phyloP scores from a whole-genome alignment of 225 moss, liverwort and hornwort species.

The Climacium dendroides region DNA sequence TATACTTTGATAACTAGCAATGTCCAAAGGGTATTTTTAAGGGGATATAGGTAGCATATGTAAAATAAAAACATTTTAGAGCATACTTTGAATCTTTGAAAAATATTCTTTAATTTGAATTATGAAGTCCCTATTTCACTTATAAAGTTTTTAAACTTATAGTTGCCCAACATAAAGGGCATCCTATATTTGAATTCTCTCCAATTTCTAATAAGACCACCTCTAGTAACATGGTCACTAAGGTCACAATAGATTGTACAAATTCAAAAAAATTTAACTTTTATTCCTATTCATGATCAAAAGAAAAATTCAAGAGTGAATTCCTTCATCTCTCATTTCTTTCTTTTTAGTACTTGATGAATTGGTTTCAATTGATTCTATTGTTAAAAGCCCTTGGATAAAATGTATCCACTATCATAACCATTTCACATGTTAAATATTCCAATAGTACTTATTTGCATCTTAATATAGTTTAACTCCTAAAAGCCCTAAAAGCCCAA shows the following conservation, averaged over 20 bases:
- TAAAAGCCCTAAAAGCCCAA: no score
- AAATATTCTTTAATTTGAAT: not conserved
- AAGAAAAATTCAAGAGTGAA: not conserved
- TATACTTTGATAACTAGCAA: no score
- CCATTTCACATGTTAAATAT: accelerated
- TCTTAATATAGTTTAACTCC: no score
- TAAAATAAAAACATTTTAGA: not conserved
- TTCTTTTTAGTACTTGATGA: not conserved
- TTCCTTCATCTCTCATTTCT: not conserved
- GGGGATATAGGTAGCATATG: accelerated
- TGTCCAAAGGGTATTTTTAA: not conserved
- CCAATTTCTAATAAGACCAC: accelerated
- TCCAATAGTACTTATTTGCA: not conserved
- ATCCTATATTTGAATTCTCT: accelerated
- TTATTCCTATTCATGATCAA: not conserved
- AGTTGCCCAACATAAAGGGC: accelerated
- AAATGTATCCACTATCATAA: no score
- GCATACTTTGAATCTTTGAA: not conserved
- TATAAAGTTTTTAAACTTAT: no score
- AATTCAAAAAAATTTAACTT: not conserved
- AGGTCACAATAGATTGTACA: not conserved
- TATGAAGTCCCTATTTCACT: not conserved
- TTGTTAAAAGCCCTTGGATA: not conserved
- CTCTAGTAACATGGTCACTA: accelerated
- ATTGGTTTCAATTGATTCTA: not conserved